phyloP scores from a whole-genome alignment of 495 filamentous ascomycete genomes.

The Daldinia bambusicola region DNA sequence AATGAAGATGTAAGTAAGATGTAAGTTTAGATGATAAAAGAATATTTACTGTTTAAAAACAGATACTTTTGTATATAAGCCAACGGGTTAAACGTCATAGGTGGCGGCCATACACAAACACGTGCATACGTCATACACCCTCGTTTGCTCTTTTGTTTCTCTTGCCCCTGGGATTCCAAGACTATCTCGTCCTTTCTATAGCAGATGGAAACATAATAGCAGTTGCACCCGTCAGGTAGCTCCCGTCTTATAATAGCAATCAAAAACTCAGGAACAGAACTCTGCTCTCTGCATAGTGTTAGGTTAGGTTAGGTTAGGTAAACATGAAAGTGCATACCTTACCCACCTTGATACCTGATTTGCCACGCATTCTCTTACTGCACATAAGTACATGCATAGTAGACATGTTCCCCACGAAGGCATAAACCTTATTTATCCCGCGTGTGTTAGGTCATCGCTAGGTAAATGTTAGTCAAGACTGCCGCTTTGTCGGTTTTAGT shows the following conservation, averaged over 20 bases:
- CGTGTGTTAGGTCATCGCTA: neutral
- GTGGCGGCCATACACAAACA: neutral
- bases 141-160: neutral
- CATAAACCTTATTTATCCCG: neutral
- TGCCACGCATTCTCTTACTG: neutral
- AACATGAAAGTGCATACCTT: neutral
- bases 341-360: neutral
- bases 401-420: neutral
- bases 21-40: neutral
- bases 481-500: neutral
- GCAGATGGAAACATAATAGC: neutral
- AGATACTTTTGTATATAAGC: neutral
- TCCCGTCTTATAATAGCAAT: no score
- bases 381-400: neutral
- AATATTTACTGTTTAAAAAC: neutral
- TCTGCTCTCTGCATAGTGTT: no score
- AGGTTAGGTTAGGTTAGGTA: no score
- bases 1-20: neutral
- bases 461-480: neutral
- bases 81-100: constrained; percentile 1
- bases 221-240: no score
- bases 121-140: constrained; percentile 1
- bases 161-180: neutral
- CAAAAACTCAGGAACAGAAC: no score
- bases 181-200: neutral